Conservation (phyloP, 441 rosid genomes). For the Melastoma candidum region DNA sequence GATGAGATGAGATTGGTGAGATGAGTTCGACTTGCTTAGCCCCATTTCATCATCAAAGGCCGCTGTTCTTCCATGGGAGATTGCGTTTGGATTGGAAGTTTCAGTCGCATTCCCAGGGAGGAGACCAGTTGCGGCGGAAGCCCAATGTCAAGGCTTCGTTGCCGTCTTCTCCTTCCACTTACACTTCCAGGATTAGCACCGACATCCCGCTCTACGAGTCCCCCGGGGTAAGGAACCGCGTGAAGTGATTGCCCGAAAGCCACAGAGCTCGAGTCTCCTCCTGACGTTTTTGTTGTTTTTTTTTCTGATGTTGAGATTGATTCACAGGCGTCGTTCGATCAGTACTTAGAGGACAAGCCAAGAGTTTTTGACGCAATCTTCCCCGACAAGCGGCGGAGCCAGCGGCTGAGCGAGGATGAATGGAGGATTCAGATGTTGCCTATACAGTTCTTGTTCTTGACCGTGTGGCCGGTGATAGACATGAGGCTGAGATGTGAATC, state of each 20-base stretch:
- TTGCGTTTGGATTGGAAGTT: too few relatives aligned
- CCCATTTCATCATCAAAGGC: too few relatives aligned
- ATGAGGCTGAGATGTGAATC: slow-evolving; percentile 66
- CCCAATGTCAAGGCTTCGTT: too few relatives aligned
- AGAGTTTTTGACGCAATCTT: slow-evolving; percentile 85
- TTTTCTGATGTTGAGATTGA: neutral
- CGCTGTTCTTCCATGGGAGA: too few relatives aligned
- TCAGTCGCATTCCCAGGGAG: too few relatives aligned
- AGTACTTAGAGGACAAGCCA: slow-evolving; percentile 66
- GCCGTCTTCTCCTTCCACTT: slow-evolving; percentile 33
- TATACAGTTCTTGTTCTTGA: slow-evolving; percentile 54
- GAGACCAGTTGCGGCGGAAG: too few relatives aligned
- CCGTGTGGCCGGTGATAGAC: slow-evolving; percentile 73
- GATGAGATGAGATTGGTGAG: too few relatives aligned
- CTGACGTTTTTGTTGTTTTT: neutral
- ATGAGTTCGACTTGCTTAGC: too few relatives aligned
- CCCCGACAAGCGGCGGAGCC: slow-evolving; percentile 66
- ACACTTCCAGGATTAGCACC: slow-evolving; percentile 59
- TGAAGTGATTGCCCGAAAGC: too few relatives aligned
- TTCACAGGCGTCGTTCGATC: slow-evolving; percentile 75
- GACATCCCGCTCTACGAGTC: slow-evolving; percentile 71
- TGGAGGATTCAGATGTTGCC: slow-evolving; percentile 96
- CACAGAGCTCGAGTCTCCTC: neutral
- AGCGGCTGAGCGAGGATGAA: slow-evolving; percentile 59
- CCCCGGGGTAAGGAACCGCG: slow-evolving; percentile 38